Conservation (phyloP, 345 rosid species). For the Crucihimalaya himalaica region DNA sequence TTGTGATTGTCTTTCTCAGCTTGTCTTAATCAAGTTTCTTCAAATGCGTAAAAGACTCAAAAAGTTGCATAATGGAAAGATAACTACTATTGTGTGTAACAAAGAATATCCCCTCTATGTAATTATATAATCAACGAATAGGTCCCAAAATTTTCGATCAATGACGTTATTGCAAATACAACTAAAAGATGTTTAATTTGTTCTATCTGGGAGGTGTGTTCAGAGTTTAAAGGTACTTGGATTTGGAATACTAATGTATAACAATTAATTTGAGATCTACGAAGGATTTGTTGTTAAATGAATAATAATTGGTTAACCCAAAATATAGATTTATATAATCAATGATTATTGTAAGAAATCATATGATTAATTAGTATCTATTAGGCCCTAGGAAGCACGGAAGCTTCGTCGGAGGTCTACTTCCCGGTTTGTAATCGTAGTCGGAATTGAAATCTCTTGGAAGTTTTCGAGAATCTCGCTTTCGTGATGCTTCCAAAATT, state of each 20-base stretch:
- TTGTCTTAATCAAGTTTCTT: constrained; percentile 33
- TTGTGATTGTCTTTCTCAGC: constrained; percentile 38
- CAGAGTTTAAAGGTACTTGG: no score
- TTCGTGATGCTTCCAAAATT: no score
- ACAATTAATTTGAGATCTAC: not conserved
- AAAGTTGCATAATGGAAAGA: constrained; percentile 27
- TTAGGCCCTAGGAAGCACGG: no score
- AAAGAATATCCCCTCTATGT: constrained; percentile 11
- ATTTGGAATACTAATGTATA: no score
- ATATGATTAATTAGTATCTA: not conserved
- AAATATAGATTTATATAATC: not conserved
- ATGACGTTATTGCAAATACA: not conserved
- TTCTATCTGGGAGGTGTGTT: not conserved
- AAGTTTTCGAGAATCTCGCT: no score
- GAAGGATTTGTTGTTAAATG: not conserved
- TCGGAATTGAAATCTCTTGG: no score
- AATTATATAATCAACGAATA: constrained; percentile 4
- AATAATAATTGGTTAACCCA: not conserved
- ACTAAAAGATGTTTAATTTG: not conserved
- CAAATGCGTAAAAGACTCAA: constrained; percentile 22
- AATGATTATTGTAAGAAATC: not conserved
- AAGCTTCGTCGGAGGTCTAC: no score
- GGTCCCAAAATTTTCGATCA: not conserved
- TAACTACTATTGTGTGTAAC: constrained; percentile 2
- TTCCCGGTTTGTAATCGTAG: no score